These are phyloP conservation scores for Amanita polypyramis DNA, from an alignment of 768 basidiomycete genomes.

Conservation along the genomic window DNA sequence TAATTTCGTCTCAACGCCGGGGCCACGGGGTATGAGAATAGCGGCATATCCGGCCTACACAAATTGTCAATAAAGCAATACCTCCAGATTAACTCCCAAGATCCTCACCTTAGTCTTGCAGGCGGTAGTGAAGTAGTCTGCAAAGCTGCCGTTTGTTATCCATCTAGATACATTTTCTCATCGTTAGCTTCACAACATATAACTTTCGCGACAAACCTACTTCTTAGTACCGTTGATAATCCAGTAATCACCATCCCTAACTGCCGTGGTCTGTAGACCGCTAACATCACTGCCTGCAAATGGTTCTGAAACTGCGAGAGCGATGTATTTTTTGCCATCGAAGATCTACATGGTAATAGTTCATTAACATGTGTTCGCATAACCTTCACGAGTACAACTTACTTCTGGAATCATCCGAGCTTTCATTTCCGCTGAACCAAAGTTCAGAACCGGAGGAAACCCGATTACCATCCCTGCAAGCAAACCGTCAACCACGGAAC, in stretches of 20 bases:
- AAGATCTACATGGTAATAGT: constrained; percentile 24
- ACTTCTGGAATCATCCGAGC: constrained; percentile 64
- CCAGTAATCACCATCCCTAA: constrained; percentile 78
- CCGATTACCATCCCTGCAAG: constrained; percentile 77
- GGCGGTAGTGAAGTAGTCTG: constrained; percentile 77
- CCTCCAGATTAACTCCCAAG: not conserved
- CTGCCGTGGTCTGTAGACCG: constrained; percentile 79
- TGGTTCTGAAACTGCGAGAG: constrained; percentile 87
- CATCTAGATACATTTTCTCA: constrained; percentile 36
- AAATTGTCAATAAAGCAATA: not conserved
- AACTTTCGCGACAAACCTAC: constrained; percentile 24
- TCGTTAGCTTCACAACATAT: not conserved
- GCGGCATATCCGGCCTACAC: constrained; percentile 61
- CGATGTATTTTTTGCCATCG: constrained; percentile 74
- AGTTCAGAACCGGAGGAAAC: constrained; percentile 86
- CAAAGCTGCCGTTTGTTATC: constrained; percentile 84
- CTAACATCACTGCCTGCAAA: constrained; percentile 85
- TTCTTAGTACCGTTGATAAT: constrained; percentile 92
- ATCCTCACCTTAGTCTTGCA: constrained; percentile 54
- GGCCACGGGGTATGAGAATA: constrained; percentile 62
- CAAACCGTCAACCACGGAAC: constrained; percentile 83
- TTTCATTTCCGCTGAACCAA: constrained; percentile 65
- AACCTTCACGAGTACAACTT: not conserved
- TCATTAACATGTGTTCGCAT: not conserved
- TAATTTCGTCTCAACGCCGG: constrained; percentile 71